Conservation (phyloP, 441 rosid species). For the Raphanus hybrid region DNA sequence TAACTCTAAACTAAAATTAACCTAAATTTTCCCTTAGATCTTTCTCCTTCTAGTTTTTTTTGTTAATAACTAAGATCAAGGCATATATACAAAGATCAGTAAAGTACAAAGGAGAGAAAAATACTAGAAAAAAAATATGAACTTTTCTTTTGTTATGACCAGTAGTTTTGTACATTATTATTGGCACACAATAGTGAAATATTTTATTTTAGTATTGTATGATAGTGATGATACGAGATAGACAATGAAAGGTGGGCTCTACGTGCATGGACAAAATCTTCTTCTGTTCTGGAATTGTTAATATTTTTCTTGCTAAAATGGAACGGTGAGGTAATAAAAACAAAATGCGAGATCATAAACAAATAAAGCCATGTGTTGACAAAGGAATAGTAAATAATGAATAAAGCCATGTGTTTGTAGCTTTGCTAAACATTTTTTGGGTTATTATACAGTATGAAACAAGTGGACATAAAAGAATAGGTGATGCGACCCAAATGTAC, state of each 20-base stretch:
- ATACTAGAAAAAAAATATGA: neutral
- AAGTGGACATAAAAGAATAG: conserved; percentile 5
- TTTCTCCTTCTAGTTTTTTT: neutral
- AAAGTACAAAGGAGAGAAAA: neutral
- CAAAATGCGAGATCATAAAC: neutral
- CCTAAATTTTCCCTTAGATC: neutral
- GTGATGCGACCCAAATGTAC: conserved; percentile 35
- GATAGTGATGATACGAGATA: conserved; percentile 27
- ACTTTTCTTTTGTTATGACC: neutral
- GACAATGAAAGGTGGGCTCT: conserved; percentile 29
- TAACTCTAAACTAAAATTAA: neutral
- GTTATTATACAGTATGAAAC: neutral
- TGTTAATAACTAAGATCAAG: conserved; percentile 3
- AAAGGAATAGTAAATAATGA: neutral
- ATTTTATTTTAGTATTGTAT: neutral
- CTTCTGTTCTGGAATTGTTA: conserved; percentile 32
- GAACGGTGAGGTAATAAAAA: conserved; percentile 22
- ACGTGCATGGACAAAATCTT: conserved; percentile 42
- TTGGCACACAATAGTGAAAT: neutral
- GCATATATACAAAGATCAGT: neutral
- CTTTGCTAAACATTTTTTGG: conserved; percentile 25
- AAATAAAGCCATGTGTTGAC: conserved; percentile 9
- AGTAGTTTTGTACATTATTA: conserved; percentile 31
- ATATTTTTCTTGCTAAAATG: conserved; percentile 2
- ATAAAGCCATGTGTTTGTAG: conserved; percentile 24